phyloP scores from a whole-genome alignment of 768 basidiomycete genomes.

The Terana coerulea region DNA sequence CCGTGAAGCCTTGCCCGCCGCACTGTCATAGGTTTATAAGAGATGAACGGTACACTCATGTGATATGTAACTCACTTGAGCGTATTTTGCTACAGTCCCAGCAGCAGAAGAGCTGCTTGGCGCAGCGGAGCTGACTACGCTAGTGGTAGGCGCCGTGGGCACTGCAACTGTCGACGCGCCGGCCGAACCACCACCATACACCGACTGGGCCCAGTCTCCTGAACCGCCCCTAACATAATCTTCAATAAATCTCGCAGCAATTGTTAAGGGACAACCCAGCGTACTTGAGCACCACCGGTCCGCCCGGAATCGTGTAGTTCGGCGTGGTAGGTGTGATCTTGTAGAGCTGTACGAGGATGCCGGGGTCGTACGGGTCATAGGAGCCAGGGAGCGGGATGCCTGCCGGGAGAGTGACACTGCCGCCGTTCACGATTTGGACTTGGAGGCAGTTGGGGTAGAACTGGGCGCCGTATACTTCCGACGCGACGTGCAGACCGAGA shows the following conservation, averaged over 20 bases:
- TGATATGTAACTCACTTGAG: slow-evolving; percentile 2
- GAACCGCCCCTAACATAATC: slow-evolving; percentile 4
- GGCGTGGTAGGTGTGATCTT: slow-evolving; percentile 9
- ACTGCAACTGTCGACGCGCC: not conserved
- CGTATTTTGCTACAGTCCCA: slow-evolving; percentile 5
- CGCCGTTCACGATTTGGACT: slow-evolving; percentile 21
- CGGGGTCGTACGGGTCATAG: slow-evolving; percentile 15
- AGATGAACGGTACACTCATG: not conserved
- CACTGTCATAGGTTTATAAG: slow-evolving; percentile 1
- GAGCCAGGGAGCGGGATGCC: slow-evolving; percentile 16
- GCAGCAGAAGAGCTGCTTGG: not conserved
- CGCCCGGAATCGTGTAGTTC: slow-evolving; percentile 16
- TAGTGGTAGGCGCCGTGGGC: not conserved
- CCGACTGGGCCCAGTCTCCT: slow-evolving; percentile 9
- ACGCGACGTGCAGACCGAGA: slow-evolving; percentile 16
- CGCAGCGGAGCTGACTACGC: not conserved
- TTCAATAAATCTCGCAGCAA: not conserved
- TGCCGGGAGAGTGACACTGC: slow-evolving; percentile 7
- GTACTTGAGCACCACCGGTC: slow-evolving; percentile 11
- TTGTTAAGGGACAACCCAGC: not conserved
- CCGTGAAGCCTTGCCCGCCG: slow-evolving; percentile 4
- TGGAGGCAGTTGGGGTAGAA: slow-evolving; percentile 26
- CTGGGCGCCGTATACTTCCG: slow-evolving; percentile 16
- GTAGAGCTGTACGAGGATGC: slow-evolving; percentile 14
- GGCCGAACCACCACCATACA: slow-evolving; percentile 2